Evolutionary conservation across 768 basidiomycete genomes (phyloP).

Genomic region (Cyclocybe aegerita): DNA sequence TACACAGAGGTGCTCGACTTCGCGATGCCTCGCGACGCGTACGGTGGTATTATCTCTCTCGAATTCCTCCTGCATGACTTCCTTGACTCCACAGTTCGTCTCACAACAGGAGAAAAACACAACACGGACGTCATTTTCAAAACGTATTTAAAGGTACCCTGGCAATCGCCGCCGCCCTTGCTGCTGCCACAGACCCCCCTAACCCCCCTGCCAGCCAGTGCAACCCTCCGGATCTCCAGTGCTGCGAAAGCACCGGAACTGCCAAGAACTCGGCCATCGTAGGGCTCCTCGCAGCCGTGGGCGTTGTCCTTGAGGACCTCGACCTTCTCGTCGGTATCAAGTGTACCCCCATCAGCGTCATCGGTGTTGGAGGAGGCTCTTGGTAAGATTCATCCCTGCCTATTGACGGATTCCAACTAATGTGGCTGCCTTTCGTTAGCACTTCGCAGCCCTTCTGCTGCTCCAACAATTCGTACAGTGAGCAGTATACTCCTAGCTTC

Average conservation of each 20-base stretch:
- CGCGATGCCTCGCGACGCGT: too few species aligned
- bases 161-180: slow-evolving; percentile 7
- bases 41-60: too few species aligned
- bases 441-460: slow-evolving; percentile 25
- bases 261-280: not conserved
- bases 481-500: not conserved
- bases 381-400: slow-evolving; percentile 14
- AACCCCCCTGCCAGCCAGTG: slow-evolving; percentile 14
- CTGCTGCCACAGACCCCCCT: slow-evolving; percentile 1
- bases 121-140: too few species aligned
- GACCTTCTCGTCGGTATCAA: slow-evolving; percentile 14
- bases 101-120: not conserved
- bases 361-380: slow-evolving; percentile 11
- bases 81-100: too few species aligned
- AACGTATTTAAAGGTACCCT: slow-evolving; percentile 7
- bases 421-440: slow-evolving; percentile 3
- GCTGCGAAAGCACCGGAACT: slow-evolving; percentile 20
- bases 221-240: slow-evolving; percentile 24
- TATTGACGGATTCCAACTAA: not conserved
- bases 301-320: slow-evolving; percentile 12
- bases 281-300: slow-evolving; percentile 18
- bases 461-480: slow-evolving; percentile 23
- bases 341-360: slow-evolving; percentile 18
- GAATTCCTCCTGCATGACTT: too few species aligned
- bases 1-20: too few species aligned